Conservation (phyloP, 2,329 filamentous ascomycete genomes). For the Stagonosporopsis chrysanthemi region DNA sequence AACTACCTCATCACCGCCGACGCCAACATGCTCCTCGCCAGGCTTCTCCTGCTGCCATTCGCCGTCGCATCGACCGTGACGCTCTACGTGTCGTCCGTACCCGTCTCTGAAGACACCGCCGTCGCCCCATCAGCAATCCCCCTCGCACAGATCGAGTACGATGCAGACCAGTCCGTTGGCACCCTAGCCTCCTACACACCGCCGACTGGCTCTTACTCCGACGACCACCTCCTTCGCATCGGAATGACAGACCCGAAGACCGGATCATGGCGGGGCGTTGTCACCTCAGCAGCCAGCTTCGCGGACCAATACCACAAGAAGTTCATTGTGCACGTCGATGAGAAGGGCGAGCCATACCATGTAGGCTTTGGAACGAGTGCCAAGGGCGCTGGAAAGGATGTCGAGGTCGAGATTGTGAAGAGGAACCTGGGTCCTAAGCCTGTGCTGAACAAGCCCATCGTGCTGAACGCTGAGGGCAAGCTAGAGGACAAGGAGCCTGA, state of each 20-base stretch:
- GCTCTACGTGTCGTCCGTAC: slow-evolving; percentile 73
- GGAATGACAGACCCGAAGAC: slow-evolving; percentile 52
- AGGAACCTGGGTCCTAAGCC: slow-evolving; percentile 52
- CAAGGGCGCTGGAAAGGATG: slow-evolving; percentile 43
- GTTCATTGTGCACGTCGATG: slow-evolving; percentile 54
- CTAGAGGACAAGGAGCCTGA: slow-evolving; percentile 57
- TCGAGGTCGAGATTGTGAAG: slow-evolving; percentile 54
- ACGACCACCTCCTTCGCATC: slow-evolving; percentile 53
- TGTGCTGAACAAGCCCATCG: slow-evolving; percentile 61
- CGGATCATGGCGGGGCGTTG: slow-evolving; percentile 54
- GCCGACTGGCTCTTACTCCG: slow-evolving; percentile 43
- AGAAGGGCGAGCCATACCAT: slow-evolving; percentile 54
- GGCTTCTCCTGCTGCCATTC: slow-evolving; percentile 47
- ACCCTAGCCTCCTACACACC: slow-evolving; percentile 47
- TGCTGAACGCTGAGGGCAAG: slow-evolving; percentile 63
- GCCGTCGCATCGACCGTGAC: slow-evolving; percentile 50
- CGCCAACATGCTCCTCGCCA: slow-evolving; percentile 48
- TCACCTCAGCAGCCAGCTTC: slow-evolving; percentile 55
- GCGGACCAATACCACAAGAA: slow-evolving; percentile 52
- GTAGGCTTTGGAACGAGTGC: slow-evolving; percentile 53
- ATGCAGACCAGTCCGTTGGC: slow-evolving; percentile 47
- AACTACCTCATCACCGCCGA: slow-evolving; percentile 6
- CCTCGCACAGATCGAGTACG: slow-evolving; percentile 55
- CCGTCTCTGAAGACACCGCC: slow-evolving; percentile 77
- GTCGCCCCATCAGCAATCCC: slow-evolving; percentile 48